Evolutionary conservation across 305 asterid genomes (phyloP).

Genomic region (Lippia alba): DNA sequence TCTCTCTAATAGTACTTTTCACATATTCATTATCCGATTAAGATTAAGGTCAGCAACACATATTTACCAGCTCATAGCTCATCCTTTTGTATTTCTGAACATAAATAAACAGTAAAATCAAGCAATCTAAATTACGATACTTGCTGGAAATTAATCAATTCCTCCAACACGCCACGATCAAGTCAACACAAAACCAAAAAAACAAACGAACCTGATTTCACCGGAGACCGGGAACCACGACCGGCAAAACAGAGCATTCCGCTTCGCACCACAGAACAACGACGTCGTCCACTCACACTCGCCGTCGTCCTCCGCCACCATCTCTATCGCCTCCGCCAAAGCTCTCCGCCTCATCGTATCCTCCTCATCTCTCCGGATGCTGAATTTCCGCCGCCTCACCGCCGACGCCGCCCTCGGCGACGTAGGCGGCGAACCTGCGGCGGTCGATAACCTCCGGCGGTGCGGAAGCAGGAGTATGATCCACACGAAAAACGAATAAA

Average conservation of each 20-base stretch:
- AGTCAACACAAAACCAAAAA: neutral
- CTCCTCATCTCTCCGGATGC: constrained; percentile 83
- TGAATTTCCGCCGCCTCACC: constrained; percentile 57
- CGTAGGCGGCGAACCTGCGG: constrained; percentile 65
- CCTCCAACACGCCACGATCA: constrained; percentile 9
- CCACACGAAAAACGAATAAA: constrained; percentile 78
- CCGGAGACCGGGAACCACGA: constrained; percentile 88
- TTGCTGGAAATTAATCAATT: neutral
- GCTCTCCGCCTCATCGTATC: constrained; percentile 89
- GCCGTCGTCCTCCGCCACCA: constrained; percentile 54
- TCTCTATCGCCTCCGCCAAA: constrained; percentile 80
- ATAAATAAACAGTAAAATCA: constrained; percentile 24
- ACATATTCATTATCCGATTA: constrained; percentile 24
- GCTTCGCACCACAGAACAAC: constrained; percentile 69
- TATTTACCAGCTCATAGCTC: neutral
- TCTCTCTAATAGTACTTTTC: neutral
- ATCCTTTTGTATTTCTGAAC: neutral
- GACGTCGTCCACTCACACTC: constrained; percentile 73
- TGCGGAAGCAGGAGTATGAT: constrained; percentile 70
- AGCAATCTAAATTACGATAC: constrained; percentile 26
- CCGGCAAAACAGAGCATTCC: constrained; percentile 90
- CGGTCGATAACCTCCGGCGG: constrained; percentile 52
- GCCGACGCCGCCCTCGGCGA: constrained; percentile 41
- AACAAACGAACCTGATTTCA: constrained; percentile 58
- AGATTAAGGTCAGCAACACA: constrained; percentile 6